Base-by-base conservation (phyloP, 2,329 filamentous ascomycete species). In the Fusarium sp. region DNA sequence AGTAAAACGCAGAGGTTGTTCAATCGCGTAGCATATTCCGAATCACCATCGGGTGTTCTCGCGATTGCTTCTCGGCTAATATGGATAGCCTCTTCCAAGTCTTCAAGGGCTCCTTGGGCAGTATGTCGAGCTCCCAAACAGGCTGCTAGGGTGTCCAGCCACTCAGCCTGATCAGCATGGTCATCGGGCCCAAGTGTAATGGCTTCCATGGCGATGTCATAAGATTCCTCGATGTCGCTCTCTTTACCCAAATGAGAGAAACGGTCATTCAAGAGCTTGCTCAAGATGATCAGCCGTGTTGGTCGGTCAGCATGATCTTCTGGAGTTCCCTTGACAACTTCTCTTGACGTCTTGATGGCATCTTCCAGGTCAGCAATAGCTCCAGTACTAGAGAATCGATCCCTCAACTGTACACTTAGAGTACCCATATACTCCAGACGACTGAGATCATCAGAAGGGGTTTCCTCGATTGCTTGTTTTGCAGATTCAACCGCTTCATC, bases 41-140 rank as follows among this genome's bases (percentile, higher is more conserved):
- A 13, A 8, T 54, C n/a, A 0, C 11, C 2, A 6, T 9, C 15
- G 2, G n/a, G 3, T 5, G n/a, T 29, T 15, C 15, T 20, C 1
- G 1, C 5, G 2, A 30, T 25, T 29, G 51, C 38, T 30, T 54
- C 15, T 8, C 18, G 24, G 11, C 38, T 6, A 3, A 22, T 6
- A 5, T 9, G 1, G 5, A 54, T 9, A 13, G 51, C 51, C 15
- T 43, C 38, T 9, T 53, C 51, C 7, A 54, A 16, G 10, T 30
- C 15, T n/a, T 20, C 3, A 15, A 32, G 30, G 30, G 8, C 8
- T 32, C 30, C 30, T 32, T 32, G 30, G 1, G 30, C 30, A 8
- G 30, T 32, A 32, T 32, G 30, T 16, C 30, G 30, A 15, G 30
- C 30, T 32, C 30, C 30, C 8, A 32, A 32, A 15, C 30, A 32